Evolutionary conservation across 2,329 filamentous ascomycete species (phyloP).

Genomic region (Clonostachys rhizophaga): DNA sequence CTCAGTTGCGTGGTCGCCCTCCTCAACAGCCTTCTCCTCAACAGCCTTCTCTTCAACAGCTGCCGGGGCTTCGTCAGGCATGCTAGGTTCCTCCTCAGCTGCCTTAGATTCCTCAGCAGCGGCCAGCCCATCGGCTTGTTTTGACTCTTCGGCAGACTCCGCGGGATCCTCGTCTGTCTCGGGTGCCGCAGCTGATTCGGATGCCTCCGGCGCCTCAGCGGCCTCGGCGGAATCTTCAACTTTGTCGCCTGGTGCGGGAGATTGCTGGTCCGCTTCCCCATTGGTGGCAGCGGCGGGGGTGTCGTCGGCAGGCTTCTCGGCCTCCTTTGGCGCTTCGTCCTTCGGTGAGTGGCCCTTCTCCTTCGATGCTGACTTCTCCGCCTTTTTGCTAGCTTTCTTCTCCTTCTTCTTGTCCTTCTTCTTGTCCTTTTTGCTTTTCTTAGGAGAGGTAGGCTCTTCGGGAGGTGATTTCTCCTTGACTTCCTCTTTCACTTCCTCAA

Average conservation of each 20-base stretch:
- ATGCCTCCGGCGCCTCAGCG: too few species aligned
- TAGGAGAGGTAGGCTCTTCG: neutral
- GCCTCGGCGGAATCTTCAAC: neutral
- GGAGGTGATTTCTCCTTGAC: slow-evolving; percentile 1
- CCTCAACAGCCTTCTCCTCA: neutral
- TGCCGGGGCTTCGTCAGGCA: slow-evolving; percentile 2
- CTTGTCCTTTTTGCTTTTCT: slow-evolving; percentile 11
- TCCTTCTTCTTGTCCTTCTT: slow-evolving; percentile 10
- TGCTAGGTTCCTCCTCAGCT: neutral
- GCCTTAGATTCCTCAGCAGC: neutral
- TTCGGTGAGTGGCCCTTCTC: neutral
- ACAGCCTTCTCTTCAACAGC: slow-evolving; percentile 1
- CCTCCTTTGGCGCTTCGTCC: slow-evolving; percentile 2
- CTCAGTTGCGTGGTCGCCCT: neutral
- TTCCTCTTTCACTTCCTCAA: neutral
- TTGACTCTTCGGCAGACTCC: neutral
- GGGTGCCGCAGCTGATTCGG: neutral
- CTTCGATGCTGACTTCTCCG: too few species aligned
- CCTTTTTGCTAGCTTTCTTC: slow-evolving; percentile 4
- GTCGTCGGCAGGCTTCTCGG: neutral
- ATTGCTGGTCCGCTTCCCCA: neutral
- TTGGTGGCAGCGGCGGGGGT: neutral
- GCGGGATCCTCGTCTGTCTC: too few species aligned
- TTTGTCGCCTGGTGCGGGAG: neutral
- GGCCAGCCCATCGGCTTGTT: neutral